Evolutionary conservation across 2,329 filamentous ascomycete genomes (phyloP).

Genomic region (Cladosporium cucumerinum): DNA sequence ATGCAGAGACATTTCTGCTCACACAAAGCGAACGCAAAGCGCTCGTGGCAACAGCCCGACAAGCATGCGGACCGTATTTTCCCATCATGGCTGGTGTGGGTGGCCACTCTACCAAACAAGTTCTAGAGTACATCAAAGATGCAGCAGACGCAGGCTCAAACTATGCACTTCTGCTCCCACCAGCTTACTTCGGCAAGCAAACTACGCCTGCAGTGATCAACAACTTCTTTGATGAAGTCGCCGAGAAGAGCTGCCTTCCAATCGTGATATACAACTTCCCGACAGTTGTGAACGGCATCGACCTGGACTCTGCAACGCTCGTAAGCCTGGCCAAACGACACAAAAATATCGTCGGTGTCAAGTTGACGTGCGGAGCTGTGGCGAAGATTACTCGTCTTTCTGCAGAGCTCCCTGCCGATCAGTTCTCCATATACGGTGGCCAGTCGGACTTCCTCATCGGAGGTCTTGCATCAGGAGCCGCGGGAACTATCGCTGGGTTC

Average conservation of each 20-base stretch:
- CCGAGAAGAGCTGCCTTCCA: slow-evolving; percentile 58
- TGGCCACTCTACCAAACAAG: slow-evolving; percentile 44
- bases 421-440: slow-evolving; percentile 68
- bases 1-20: slow-evolving; percentile 47
- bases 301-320: slow-evolving; percentile 65
- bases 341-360: slow-evolving; percentile 61
- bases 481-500: slow-evolving; percentile 57
- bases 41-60: slow-evolving; percentile 39
- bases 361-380: slow-evolving; percentile 69
- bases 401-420: slow-evolving; percentile 46
- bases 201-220: slow-evolving; percentile 42
- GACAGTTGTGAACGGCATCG: slow-evolving; percentile 62
- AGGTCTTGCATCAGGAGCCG: slow-evolving; percentile 51
- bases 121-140: slow-evolving; percentile 43
- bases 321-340: slow-evolving; percentile 52
- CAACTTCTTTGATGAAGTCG: slow-evolving; percentile 49
- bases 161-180: slow-evolving; percentile 44
- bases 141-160: slow-evolving; percentile 41
- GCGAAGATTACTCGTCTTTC: slow-evolving; percentile 66
- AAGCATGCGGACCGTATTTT: slow-evolving; percentile 41
- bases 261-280: slow-evolving; percentile 73
- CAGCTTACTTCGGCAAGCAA: slow-evolving; percentile 45
- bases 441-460: slow-evolving; percentile 68
- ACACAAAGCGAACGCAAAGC: slow-evolving; percentile 42
- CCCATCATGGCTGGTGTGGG: slow-evolving; percentile 45